Base-by-base conservation (phyloP, 306 rosid species). In the Begonia loranthoides region DNA sequence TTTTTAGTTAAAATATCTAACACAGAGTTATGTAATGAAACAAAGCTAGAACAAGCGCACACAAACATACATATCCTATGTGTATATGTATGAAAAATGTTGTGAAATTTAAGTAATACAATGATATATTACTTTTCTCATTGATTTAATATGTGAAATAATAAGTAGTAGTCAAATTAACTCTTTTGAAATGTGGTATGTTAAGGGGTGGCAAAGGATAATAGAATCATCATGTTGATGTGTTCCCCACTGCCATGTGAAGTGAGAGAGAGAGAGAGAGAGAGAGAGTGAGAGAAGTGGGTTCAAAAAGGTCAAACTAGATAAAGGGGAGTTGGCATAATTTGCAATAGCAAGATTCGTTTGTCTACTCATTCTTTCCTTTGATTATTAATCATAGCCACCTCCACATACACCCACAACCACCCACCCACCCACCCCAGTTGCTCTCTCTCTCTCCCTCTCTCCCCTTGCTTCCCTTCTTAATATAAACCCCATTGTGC, bases 391-490 rank as follows among this genome's bases (percentile, higher is more conserved):
- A 82, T 82, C 79, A 68, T 69, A 78, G 77, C 84, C 84, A 81
- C 88, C 88, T n/a, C 15, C 47, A 41, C 45, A 41, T n/a, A n/a
- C n/a, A 43, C 47, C 47, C 76, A 82, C 36, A 28, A 7, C 36
- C 80, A 84, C 78, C 93, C 93, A 81, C 83, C 87, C 94, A 80
- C 94, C 76, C 87, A 78, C 79, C 83, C 76, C 76, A 68, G 28
- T 51, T 70, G 40, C 87, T 74, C 79, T 81, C 73, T 84, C 74
- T 79, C 81, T 59, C 66, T 73, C 69, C 65, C 84, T 74, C 59
- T 17, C 52, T 52, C 7, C 6, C 14, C 64, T 17, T 48, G 10
- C 52, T 67, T 62, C 33, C 47, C 56, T 58, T 64, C 76, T 64
- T 61, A 66, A 56, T 66, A 73, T 51, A 55, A 52, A 58, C 46